Evolutionary conservation across 495 filamentous ascomycete genomes (phyloP).

Genomic region (Penicillium flavigenum): DNA sequence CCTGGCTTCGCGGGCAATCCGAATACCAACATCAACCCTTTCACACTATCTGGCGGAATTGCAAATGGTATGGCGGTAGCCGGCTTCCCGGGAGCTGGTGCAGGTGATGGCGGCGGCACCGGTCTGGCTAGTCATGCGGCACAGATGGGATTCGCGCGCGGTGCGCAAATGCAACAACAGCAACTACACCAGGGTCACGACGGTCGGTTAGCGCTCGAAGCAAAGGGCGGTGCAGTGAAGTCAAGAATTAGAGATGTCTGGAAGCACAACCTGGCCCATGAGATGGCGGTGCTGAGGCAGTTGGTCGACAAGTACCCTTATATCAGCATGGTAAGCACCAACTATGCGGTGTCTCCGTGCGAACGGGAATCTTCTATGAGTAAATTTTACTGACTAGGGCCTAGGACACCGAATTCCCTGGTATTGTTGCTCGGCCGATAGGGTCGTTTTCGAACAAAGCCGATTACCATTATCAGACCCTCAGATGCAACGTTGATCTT

Average conservation of each 20-base stretch:
- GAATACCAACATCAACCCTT: conserved; percentile 67
- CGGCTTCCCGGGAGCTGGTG: conserved; percentile 55
- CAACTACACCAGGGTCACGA: conserved; percentile 56
- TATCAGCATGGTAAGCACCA: conserved; percentile 84
- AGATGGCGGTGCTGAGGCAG: conserved; percentile 76
- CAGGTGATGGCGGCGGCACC: conserved; percentile 66
- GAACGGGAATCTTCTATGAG: not conserved
- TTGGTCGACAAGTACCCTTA: conserved; percentile 89
- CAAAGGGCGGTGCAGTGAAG: conserved; percentile 52
- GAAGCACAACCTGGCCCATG: conserved; percentile 85
- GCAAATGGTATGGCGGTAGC: conserved; percentile 55
- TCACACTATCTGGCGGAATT: conserved; percentile 54
- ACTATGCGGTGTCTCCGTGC: not conserved
- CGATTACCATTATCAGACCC: conserved; percentile 97
- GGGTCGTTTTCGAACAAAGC: conserved; percentile 90
- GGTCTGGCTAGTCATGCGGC: conserved; percentile 88
- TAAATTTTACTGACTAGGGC: conserved; percentile 2
- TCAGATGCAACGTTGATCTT: conserved; percentile 95
- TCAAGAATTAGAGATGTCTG: conserved; percentile 91
- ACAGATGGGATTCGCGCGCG: conserved; percentile 80
- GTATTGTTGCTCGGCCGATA: conserved; percentile 92
- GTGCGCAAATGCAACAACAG: conserved; percentile 68
- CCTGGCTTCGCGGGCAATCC: conserved; percentile 61
- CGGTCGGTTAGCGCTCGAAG: conserved; percentile 44
- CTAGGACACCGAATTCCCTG: conserved; percentile 97